These are phyloP conservation scores for Suillus subalutaceus DNA, from an alignment of 768 basidiomycete species.

Conservation along the genomic window DNA sequence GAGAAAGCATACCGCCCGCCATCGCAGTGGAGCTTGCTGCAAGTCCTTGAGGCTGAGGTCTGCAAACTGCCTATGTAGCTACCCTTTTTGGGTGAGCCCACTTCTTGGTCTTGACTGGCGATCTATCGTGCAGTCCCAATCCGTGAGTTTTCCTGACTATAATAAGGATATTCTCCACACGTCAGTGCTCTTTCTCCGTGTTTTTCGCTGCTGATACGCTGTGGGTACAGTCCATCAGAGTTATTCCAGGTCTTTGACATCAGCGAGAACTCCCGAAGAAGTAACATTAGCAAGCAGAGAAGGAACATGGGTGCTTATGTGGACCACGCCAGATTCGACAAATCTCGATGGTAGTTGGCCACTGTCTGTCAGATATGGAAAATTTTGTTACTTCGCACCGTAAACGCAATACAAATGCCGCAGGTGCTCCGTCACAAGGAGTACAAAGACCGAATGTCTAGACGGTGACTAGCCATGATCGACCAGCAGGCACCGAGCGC, in stretches of 20 bases:
- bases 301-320: neutral
- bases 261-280: neutral
- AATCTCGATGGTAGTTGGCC: neutral
- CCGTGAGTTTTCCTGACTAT: no score
- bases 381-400: neutral
- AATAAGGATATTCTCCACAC: no score
- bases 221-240: conserved; percentile 28
- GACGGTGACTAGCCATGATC: neutral
- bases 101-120: no score
- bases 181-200: no score
- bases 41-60: no score
- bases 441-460: neutral
- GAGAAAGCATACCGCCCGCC: neutral
- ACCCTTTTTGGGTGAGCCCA: no score
- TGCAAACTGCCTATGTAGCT: no score
- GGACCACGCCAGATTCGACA: neutral
- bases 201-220: neutral
- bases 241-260: conserved; percentile 53
- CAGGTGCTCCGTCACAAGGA: neutral
- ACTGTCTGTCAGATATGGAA: neutral
- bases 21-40: no score
- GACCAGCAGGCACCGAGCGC: neutral
- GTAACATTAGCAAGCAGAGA: neutral
- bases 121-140: no score
- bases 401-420: neutral